Conservation (phyloP, 768 basidiomycete genomes). For the Suillus luteus region DNA sequence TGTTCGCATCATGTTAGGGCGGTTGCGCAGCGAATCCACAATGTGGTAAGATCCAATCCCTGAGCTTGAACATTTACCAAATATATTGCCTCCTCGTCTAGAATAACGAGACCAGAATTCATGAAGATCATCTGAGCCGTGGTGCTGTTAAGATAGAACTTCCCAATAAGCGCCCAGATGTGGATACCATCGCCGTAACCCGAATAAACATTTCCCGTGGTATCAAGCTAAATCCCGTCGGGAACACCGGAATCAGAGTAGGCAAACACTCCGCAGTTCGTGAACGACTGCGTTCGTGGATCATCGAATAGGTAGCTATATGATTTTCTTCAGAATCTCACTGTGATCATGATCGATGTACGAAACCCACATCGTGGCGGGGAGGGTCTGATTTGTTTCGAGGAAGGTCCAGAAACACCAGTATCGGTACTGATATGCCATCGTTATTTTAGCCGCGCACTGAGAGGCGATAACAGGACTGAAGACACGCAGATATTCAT, state of each 20-base stretch:
- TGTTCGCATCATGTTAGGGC: too few species aligned
- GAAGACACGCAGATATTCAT: constrained; percentile 29
- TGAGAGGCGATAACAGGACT: too few species aligned
- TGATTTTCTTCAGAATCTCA: constrained; percentile 1
- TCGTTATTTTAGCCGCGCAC: not conserved
- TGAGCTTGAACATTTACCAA: constrained; percentile 8
- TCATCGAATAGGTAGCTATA: constrained; percentile 65
- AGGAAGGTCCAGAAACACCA: constrained; percentile 18
- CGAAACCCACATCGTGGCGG: constrained; percentile 28
- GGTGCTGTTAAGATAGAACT: constrained; percentile 49
- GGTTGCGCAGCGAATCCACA: not conserved
- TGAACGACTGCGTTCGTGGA: constrained; percentile 47
- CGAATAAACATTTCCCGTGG: constrained; percentile 61
- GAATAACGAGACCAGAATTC: constrained; percentile 12
- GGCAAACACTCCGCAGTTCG: constrained; percentile 62
- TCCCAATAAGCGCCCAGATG: constrained; percentile 58
- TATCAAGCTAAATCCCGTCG: constrained; percentile 66
- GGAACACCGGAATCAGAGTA: constrained; percentile 61
- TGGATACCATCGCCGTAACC: constrained; percentile 56
- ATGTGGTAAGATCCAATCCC: constrained; percentile 3
- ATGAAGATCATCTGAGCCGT: constrained; percentile 13
- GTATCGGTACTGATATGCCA: constrained; percentile 24
- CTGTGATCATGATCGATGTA: not conserved
- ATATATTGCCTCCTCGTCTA: constrained; percentile 9
- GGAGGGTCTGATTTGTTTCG: constrained; percentile 24